Conservation (phyloP, 2,329 filamentous ascomycete genomes). For the Trichoderma simmonsii region DNA sequence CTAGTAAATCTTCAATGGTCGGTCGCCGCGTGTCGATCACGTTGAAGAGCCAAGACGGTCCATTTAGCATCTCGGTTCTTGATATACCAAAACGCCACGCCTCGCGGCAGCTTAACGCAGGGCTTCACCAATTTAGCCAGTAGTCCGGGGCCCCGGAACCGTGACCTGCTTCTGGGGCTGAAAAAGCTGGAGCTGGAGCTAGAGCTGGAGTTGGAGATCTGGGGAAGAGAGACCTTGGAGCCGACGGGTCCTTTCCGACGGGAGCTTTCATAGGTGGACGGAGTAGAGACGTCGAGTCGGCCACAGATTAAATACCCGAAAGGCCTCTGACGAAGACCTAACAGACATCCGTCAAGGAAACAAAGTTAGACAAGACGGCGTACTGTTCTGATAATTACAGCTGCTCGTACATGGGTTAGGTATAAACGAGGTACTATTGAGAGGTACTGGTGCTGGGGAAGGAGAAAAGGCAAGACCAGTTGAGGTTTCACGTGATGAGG, state of each 20-base stretch:
- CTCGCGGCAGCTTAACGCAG: not conserved
- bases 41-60: not conserved
- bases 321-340: not conserved
- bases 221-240: not conserved
- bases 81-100: not conserved
- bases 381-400: not conserved
- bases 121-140: not conserved
- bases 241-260: not conserved
- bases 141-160: not conserved
- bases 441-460: not conserved
- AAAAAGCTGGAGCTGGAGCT: not conserved
- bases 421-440: not conserved
- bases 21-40: not conserved
- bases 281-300: not conserved
- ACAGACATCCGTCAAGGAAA: not conserved
- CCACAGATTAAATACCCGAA: not conserved
- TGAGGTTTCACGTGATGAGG: not conserved
- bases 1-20: not conserved
- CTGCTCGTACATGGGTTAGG: not conserved
- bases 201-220: slow-evolving; percentile 6
- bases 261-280: not conserved
- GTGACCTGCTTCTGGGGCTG: not conserved
- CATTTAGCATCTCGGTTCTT: not conserved
- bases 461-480: not conserved
- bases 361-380: not conserved